Percentiles rank a stretch among this genome's conserved stretches.
Evolutionary conservation across 192 early-diverging fungal genomes (phyloP).

Genomic region (Endogone sp.): DNA sequence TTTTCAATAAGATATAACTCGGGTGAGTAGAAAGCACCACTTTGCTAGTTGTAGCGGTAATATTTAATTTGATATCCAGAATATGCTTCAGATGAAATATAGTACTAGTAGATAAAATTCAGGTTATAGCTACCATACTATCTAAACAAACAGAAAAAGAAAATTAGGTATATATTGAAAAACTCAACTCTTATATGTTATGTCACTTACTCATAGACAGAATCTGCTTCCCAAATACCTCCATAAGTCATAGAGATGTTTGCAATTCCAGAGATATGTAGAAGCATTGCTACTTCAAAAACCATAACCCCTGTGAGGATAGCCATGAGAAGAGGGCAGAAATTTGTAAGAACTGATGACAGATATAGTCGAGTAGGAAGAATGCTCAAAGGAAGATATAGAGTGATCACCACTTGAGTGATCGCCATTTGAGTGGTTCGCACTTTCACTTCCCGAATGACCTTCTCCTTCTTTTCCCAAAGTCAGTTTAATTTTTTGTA

Average conservation of each 20-base stretch:
- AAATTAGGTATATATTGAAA: not conserved
- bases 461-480: too few relatives aligned
- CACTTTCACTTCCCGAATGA: too few relatives aligned
- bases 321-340: slow-evolving; percentile 11
- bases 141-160: not conserved
- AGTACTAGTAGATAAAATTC: slow-evolving; percentile 13
- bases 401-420: too few relatives aligned
- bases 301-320: slow-evolving; percentile 23
- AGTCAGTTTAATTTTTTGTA: too few relatives aligned
- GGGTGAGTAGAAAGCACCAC: slow-evolving; percentile 33
- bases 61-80: slow-evolving; percentile 22
- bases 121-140: slow-evolving; percentile 25
- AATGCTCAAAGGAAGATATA: too few relatives aligned
- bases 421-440: too few relatives aligned
- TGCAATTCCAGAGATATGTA: slow-evolving; percentile 6
- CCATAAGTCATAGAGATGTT: not conserved
- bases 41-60: slow-evolving; percentile 17
- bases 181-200: not conserved
- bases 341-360: slow-evolving; percentile 8
- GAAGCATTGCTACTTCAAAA: not conserved
- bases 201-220: not conserved
- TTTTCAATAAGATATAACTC: slow-evolving; percentile 6
- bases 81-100: slow-evolving; percentile 19
- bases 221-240: not conserved
- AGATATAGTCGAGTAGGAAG: not conserved